Conservation (phyloP, 495 filamentous ascomycete species). For the Ascobolus immersus region DNA sequence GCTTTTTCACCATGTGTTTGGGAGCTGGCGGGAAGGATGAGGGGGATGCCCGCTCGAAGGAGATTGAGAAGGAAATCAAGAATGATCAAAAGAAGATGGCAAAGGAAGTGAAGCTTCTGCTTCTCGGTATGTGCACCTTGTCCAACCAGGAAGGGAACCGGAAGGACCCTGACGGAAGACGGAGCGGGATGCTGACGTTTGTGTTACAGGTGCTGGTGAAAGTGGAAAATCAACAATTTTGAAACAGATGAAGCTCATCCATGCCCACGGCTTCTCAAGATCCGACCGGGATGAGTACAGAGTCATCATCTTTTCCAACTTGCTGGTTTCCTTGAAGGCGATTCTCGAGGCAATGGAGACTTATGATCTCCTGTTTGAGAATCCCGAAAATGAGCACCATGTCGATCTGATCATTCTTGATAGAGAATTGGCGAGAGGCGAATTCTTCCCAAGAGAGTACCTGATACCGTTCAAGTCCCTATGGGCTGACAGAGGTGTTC, state of each 20-base stretch:
- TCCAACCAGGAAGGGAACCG: background rate
- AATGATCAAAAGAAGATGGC: conserved; percentile 58
- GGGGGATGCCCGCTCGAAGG: conserved; percentile 24
- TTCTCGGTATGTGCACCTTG: conserved; percentile 32
- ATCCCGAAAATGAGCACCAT: conserved; percentile 43
- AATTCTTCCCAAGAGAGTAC: conserved; percentile 43
- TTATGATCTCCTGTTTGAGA: conserved; percentile 48
- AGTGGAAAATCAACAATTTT: conserved; percentile 94
- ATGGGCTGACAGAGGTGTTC: conserved; percentile 65
- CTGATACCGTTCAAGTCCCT: conserved; percentile 55
- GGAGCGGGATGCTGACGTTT: too few relatives aligned
- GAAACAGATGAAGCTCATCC: conserved; percentile 98
- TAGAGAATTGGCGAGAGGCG: conserved; percentile 50
- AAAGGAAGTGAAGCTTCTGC: conserved; percentile 58
- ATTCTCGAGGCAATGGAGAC: conserved; percentile 86
- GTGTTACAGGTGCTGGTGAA: conserved; percentile 61
- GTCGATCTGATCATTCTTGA: conserved; percentile 31
- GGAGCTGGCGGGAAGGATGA: conserved; percentile 25
- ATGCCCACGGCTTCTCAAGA: conserved; percentile 74
- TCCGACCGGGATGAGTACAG: conserved; percentile 81
- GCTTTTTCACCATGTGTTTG: conserved; percentile 34
- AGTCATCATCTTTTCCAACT: conserved; percentile 80
- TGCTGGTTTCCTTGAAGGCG: conserved; percentile 67
- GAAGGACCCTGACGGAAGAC: background rate
- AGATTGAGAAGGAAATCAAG: conserved; percentile 54